Evolutionary conservation across 2,329 filamentous ascomycete species (phyloP).

Genomic region (Exophiala oligosperma): DNA sequence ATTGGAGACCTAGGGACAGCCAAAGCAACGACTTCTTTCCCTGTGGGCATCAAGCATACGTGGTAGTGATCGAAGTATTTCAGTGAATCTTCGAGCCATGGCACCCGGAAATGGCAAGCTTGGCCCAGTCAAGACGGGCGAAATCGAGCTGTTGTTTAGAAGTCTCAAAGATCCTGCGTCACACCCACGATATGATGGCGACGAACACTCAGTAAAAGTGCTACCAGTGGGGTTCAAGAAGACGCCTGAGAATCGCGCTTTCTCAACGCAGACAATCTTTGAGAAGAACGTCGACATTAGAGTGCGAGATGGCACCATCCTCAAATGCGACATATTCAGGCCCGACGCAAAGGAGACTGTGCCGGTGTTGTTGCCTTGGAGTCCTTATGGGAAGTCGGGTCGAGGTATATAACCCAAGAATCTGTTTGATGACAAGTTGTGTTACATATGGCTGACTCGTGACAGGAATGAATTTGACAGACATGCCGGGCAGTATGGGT

Average conservation of each 20-base stretch:
- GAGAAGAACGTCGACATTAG: constrained; percentile 29
- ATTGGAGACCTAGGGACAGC: too few species aligned
- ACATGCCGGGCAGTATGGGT: constrained; percentile 33
- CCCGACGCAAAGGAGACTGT: neutral
- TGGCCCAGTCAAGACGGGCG: too few species aligned
- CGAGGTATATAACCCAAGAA: constrained; percentile 40
- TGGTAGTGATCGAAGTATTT: too few species aligned
- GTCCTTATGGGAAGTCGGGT: constrained; percentile 66
- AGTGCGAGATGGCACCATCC: constrained; percentile 29
- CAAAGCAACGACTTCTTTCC: too few species aligned
- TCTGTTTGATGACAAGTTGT: constrained; percentile 3
- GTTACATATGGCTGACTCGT: too few species aligned
- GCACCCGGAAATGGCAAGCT: too few species aligned
- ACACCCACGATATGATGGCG: too few species aligned
- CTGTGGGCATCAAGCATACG: too few species aligned
- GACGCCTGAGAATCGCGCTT: neutral
- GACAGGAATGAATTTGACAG: neutral
- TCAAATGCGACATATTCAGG: constrained; percentile 10
- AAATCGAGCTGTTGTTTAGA: too few species aligned
- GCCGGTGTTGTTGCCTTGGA: constrained; percentile 69
- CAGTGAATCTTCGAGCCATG: too few species aligned
- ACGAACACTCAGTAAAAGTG: neutral
- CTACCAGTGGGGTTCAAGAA: neutral
- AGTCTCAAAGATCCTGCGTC: too few species aligned
- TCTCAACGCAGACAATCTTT: constrained; percentile 11